These are phyloP conservation scores for Zygoascus biomembranicola DNA, from an alignment of 805 yeast genomes.

Conservation along the genomic window DNA sequence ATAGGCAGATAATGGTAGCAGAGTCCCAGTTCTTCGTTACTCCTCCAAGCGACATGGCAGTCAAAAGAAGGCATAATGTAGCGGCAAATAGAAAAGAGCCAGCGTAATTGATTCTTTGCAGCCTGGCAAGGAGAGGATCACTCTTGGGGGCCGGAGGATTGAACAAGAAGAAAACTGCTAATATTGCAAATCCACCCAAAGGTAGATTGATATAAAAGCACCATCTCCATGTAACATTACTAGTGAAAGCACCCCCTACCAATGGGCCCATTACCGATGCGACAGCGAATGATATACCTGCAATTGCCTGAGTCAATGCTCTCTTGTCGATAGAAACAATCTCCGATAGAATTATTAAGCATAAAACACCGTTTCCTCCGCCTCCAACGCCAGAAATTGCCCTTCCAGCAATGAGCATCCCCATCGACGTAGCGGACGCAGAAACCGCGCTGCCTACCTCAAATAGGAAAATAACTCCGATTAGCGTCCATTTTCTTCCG, in stretches of 20 bases:
- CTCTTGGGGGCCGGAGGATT: neutral
- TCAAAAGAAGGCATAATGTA: neutral
- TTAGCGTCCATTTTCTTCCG: constrained; percentile 34
- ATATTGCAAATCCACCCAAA: constrained; percentile 26
- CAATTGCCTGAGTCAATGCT: constrained; percentile 73
- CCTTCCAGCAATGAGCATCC: constrained; percentile 61
- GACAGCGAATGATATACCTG: constrained; percentile 21
- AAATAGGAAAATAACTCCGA: constrained; percentile 32
- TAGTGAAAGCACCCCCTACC: constrained; percentile 41
- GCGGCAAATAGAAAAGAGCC: neutral
- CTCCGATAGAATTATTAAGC: constrained; percentile 70
- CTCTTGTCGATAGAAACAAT: constrained; percentile 66
- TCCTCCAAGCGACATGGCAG: neutral
- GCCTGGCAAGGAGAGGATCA: neutral
- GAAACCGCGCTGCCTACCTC: constrained; percentile 36
- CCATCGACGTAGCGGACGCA: constrained; percentile 39
- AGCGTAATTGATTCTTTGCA: neutral
- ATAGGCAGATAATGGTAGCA: constrained; percentile 5
- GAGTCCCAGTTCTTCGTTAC: constrained; percentile 6
- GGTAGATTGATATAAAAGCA: constrained; percentile 43
- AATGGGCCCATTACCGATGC: constrained; percentile 48
- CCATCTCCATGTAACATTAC: constrained; percentile 41
- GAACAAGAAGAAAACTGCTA: constrained; percentile 13
- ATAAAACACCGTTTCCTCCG: constrained; percentile 70
- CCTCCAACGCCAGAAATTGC: constrained; percentile 84